Conservation (phyloP, 148 eudicot species). For the Rheum nobile region DNA sequence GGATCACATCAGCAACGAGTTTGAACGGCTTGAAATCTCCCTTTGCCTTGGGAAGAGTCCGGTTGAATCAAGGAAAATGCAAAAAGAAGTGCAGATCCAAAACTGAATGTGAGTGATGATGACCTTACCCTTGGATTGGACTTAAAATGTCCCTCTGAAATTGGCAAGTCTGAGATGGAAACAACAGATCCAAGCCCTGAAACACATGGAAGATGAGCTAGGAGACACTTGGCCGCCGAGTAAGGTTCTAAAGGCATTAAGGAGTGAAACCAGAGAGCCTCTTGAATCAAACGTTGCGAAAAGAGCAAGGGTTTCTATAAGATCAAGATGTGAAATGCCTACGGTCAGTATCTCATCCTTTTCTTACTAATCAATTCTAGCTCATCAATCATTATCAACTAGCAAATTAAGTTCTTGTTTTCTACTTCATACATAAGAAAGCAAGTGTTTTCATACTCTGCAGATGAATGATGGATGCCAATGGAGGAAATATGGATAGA, state of each 20-base stretch:
- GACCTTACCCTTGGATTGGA: conserved; percentile 2
- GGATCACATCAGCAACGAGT: too few relatives aligned
- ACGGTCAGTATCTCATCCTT: conserved; percentile 32
- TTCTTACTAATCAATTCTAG: not conserved
- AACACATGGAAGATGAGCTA: conserved; percentile 4
- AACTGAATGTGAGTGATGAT: not conserved
- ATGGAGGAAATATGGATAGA: conserved; percentile 64
- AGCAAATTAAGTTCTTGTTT: not conserved
- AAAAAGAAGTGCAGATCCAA: not conserved
- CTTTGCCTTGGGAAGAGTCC: conserved; percentile 6
- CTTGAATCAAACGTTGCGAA: conserved; percentile 26
- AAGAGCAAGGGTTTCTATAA: conserved; percentile 72
- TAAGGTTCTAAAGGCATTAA: conserved; percentile 27
- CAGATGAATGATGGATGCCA: too few relatives aligned
- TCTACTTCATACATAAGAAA: not conserved
- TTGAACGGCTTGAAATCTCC: not conserved
- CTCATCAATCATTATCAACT: too few relatives aligned
- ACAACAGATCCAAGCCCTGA: not conserved
- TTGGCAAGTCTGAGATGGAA: not conserved
- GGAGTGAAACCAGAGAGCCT: conserved; percentile 2
- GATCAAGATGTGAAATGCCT: conserved; percentile 67
- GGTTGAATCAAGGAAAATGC: not conserved
- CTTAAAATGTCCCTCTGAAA: not conserved
- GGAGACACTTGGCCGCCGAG: conserved; percentile 37
- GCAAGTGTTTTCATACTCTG: not conserved